A percentile compares a stretch with the other conserved stretches of the same genome.
Evolutionary conservation across 352 stramenopile species (phyloP).

Genomic region (Halophytophthora polymorphica): DNA sequence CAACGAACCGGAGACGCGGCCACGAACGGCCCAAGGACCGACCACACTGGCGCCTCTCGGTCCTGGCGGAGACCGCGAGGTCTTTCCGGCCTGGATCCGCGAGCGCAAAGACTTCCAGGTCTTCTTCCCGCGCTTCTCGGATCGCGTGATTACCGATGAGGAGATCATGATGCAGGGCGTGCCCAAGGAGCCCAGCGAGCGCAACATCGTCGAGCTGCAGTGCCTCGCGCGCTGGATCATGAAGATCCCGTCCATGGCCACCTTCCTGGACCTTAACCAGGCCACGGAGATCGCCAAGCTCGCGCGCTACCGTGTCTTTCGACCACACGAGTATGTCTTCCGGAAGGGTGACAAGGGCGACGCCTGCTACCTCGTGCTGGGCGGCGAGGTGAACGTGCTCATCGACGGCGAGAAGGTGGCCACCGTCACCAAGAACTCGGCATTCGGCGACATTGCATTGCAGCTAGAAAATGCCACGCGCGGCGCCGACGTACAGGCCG

Average conservation of each 20-base stretch:
- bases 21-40: slow-evolving; percentile 6
- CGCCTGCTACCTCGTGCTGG: slow-evolving; percentile 63
- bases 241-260: slow-evolving; percentile 66
- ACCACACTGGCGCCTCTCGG: slow-evolving; percentile 3
- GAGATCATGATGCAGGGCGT: slow-evolving; percentile 65
- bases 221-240: slow-evolving; percentile 74
- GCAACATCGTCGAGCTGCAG: slow-evolving; percentile 73
- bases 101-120: slow-evolving; percentile 78
- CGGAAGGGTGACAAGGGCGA: slow-evolving; percentile 62
- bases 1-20: slow-evolving; percentile 3
- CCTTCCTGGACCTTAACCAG: slow-evolving; percentile 63
- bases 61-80: slow-evolving; percentile 24
- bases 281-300: slow-evolving; percentile 72
- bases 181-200: slow-evolving; percentile 53
- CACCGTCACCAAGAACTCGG: slow-evolving; percentile 51
- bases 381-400: slow-evolving; percentile 61
- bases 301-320: slow-evolving; percentile 46
- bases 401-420: slow-evolving; percentile 61
- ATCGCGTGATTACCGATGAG: slow-evolving; percentile 61
- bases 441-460: slow-evolving; percentile 66
- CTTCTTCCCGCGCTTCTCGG: slow-evolving; percentile 61
- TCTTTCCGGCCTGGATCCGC: slow-evolving; percentile 62
- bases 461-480: slow-evolving; percentile 72
- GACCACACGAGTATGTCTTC: slow-evolving; percentile 53
- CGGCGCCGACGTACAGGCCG: slow-evolving; percentile 57